phyloP scores from a whole-genome alignment of 441 rosid species.

The Arabidopsis lyrata region DNA sequence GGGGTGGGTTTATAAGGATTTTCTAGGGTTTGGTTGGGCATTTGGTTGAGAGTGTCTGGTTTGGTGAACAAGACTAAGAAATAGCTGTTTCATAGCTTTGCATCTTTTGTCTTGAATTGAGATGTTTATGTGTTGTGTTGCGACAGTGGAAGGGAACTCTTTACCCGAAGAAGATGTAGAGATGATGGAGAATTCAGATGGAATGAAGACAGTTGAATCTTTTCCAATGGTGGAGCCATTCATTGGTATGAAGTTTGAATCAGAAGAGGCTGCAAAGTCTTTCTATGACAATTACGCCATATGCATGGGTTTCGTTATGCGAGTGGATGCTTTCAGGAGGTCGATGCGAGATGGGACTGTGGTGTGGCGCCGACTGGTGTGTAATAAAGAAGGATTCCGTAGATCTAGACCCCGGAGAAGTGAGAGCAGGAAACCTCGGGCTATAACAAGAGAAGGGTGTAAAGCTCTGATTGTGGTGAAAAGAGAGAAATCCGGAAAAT shows the following conservation, averaged over 20 bases:
- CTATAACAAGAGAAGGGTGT: conserved; percentile 82
- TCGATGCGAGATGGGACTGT: conserved; percentile 82
- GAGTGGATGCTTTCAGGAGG: conserved; percentile 77
- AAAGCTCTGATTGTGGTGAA: conserved; percentile 79
- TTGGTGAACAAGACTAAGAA: not conserved
- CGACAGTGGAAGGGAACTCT: conserved; percentile 63
- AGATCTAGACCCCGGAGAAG: conserved; percentile 65
- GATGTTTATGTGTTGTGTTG: conserved; percentile 33
- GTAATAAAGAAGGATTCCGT: conserved; percentile 84
- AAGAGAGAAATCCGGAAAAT: conserved; percentile 70
- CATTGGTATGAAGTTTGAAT: conserved; percentile 78
- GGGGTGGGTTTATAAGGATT: not conserved
- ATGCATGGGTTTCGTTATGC: conserved; percentile 67
- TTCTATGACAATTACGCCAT: conserved; percentile 73
- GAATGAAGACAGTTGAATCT: conserved; percentile 51
- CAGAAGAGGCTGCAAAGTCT: conserved; percentile 71
- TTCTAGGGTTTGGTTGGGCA: not conserved
- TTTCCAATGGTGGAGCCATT: conserved; percentile 58
- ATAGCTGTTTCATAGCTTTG: not conserved
- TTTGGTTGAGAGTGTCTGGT: not conserved
- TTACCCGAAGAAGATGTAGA: conserved; percentile 50
- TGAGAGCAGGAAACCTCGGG: conserved; percentile 75
- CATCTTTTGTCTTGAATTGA: conserved; percentile 6
- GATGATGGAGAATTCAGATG: conserved; percentile 50
- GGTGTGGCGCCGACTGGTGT: conserved; percentile 81